phyloP scores from a whole-genome alignment of 1,139 yeast genomes.

The Trichomonascaceae sp. region DNA sequence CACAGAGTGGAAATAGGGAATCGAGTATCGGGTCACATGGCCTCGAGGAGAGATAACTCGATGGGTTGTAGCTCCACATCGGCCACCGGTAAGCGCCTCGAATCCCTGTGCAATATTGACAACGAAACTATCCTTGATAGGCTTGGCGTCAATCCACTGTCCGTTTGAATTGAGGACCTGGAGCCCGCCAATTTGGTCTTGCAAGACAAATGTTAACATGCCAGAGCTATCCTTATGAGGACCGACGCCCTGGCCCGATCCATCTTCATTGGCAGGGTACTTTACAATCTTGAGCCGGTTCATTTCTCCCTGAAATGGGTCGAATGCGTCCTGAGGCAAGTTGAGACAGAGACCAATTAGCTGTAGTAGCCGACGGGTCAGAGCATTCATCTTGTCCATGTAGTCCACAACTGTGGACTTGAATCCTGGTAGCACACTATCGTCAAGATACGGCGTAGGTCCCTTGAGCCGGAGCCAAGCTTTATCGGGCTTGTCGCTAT shows the following conservation, averaged over 20 bases:
- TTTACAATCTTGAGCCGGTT: constrained; percentile 26
- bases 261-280: constrained; percentile 21
- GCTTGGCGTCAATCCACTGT: constrained; percentile 41
- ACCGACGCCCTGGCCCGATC: constrained; percentile 48
- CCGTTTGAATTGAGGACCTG: constrained; percentile 55
- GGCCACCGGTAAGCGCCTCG: constrained; percentile 28
- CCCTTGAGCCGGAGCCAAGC: constrained; percentile 49
- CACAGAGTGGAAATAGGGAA: constrained; percentile 27
- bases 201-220: constrained; percentile 46
- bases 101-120: constrained; percentile 30
- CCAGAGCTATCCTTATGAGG: constrained; percentile 59
- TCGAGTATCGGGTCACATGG: constrained; percentile 29
- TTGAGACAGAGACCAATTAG: constrained; percentile 47
- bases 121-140: constrained; percentile 22
- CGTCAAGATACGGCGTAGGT: constrained; percentile 51
- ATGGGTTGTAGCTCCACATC: constrained; percentile 48
- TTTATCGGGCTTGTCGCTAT: constrained; percentile 35
- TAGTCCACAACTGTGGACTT: constrained; percentile 33
- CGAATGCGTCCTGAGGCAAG: constrained; percentile 33
- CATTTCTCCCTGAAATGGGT: constrained; percentile 35
- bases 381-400: constrained; percentile 34
- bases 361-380: constrained; percentile 32
- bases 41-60: constrained; percentile 43
- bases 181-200: constrained; percentile 40
- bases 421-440: constrained; percentile 36